phyloP scores from a whole-genome alignment of 2,329 filamentous ascomycete species.

The Penicillium freii region DNA sequence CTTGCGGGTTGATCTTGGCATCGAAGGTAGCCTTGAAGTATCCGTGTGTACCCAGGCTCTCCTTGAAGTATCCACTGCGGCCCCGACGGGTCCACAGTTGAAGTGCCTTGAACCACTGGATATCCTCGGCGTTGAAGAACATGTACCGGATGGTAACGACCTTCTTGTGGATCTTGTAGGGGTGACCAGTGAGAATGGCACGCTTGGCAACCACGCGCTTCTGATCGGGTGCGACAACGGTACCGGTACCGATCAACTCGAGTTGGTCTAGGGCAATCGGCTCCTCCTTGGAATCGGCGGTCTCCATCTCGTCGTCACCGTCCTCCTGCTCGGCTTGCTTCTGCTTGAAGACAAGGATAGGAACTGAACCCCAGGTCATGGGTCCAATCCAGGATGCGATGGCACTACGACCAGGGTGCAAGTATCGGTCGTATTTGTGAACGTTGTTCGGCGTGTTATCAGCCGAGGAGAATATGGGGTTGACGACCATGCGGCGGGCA shows the following conservation, averaged over 20 bases:
- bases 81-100: constrained; percentile 92
- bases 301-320: constrained; percentile 42
- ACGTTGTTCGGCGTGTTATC: constrained; percentile 94
- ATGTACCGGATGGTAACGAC: constrained; percentile 97
- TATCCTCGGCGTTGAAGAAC: constrained; percentile 97
- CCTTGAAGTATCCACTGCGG: constrained; percentile 87
- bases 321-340: constrained; percentile 28
- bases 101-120: constrained; percentile 95
- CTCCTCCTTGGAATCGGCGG: constrained; percentile 42
- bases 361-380: constrained; percentile 88
- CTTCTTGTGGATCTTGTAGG: constrained; percentile 98
- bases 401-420: constrained; percentile 86
- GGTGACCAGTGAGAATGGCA: constrained; percentile 89
- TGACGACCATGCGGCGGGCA: constrained; percentile 79
- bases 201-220: constrained; percentile 85
- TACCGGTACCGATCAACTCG: constrained; percentile 80
- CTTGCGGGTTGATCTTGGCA: constrained; percentile 90
- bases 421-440: constrained; percentile 90
- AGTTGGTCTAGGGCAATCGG: constrained; percentile 51
- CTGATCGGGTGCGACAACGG: constrained; percentile 72
- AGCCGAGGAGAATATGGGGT: constrained; percentile 84
- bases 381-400: constrained; percentile 89
- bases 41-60: constrained; percentile 92
- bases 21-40: constrained; percentile 99
- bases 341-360: constrained; percentile 79